These are phyloP conservation scores for Phytophthora gonapodyides DNA, from an alignment of 352 stramenopile genomes.

Conservation along the genomic window DNA sequence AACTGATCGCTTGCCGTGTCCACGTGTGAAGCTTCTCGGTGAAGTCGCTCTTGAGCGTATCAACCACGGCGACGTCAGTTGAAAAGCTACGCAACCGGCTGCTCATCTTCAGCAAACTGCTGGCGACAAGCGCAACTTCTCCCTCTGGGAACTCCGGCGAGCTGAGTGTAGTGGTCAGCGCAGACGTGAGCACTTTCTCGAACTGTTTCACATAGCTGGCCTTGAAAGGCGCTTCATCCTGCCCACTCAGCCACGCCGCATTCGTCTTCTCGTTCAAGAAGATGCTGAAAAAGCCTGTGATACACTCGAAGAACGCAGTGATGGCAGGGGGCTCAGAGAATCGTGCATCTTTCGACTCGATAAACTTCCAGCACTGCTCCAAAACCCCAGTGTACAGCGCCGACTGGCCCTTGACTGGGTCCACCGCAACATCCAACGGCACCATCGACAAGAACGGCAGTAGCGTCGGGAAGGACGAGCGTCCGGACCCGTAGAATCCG, in stretches of 20 bases:
- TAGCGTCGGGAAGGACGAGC: slow-evolving; percentile 66
- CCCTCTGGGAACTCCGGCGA: slow-evolving; percentile 40
- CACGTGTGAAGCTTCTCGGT: slow-evolving; percentile 41
- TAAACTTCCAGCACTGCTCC: slow-evolving; percentile 74
- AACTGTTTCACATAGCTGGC: slow-evolving; percentile 67
- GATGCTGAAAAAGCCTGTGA: slow-evolving; percentile 67
- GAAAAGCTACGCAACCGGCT: slow-evolving; percentile 40
- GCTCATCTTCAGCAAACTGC: slow-evolving; percentile 51
- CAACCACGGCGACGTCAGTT: slow-evolving; percentile 23
- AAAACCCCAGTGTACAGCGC: slow-evolving; percentile 65
- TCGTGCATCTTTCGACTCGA: slow-evolving; percentile 56
- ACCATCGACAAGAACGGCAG: slow-evolving; percentile 77
- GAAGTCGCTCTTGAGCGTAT: slow-evolving; percentile 40
- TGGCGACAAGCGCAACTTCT: slow-evolving; percentile 46
- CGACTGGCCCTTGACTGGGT: slow-evolving; percentile 45
- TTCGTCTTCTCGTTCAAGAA: slow-evolving; percentile 56
- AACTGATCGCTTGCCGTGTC: slow-evolving; percentile 40
- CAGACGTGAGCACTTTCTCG: slow-evolving; percentile 58
- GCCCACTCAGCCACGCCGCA: slow-evolving; percentile 32
- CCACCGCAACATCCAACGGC: slow-evolving; percentile 59
- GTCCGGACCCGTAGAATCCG: slow-evolving; percentile 77
- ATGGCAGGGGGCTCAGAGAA: slow-evolving; percentile 63
- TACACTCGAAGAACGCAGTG: slow-evolving; percentile 72
- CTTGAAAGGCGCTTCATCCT: slow-evolving; percentile 26
- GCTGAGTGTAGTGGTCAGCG: slow-evolving; percentile 46